A percentile compares a stretch with the other conserved stretches of the same genome.
Evolutionary conservation across 345 rosid genomes (phyloP).

Genomic region (Acer campestre): DNA sequence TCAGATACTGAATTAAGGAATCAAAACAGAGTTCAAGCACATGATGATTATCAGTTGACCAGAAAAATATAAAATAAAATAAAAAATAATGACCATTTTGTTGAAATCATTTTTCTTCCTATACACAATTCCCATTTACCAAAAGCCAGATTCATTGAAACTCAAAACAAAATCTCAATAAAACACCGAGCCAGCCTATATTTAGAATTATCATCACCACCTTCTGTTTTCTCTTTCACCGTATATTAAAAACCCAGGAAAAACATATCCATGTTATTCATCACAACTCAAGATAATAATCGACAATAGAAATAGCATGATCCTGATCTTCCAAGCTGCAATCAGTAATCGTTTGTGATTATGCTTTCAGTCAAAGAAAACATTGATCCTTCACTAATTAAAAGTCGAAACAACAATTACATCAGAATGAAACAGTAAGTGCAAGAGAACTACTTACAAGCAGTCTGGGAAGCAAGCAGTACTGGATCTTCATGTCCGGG

Average conservation of each 20-base stretch:
- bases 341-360: not conserved
- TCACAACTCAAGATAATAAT: not conserved
- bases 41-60: not conserved
- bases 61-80: not conserved
- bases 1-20: not conserved
- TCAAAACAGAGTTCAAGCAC: not conserved
- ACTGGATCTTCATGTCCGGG: constrained; percentile 92
- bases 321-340: not conserved
- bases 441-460: constrained; percentile 57
- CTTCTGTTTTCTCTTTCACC: not conserved
- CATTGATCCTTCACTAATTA: not conserved
- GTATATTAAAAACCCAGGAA: not conserved
- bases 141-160: not conserved
- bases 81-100: not conserved
- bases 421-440: not conserved
- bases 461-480: constrained; percentile 85
- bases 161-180: not conserved
- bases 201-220: not conserved
- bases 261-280: too few species aligned
- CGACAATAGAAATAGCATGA: not conserved
- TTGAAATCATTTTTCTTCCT: not conserved
- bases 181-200: not conserved
- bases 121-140: not conserved
- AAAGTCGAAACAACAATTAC: not conserved
- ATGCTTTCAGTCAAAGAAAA: too few species aligned